Base-by-base conservation (phyloP, 2,329 filamentous ascomycete genomes). In the Fusarium anthophilum region DNA sequence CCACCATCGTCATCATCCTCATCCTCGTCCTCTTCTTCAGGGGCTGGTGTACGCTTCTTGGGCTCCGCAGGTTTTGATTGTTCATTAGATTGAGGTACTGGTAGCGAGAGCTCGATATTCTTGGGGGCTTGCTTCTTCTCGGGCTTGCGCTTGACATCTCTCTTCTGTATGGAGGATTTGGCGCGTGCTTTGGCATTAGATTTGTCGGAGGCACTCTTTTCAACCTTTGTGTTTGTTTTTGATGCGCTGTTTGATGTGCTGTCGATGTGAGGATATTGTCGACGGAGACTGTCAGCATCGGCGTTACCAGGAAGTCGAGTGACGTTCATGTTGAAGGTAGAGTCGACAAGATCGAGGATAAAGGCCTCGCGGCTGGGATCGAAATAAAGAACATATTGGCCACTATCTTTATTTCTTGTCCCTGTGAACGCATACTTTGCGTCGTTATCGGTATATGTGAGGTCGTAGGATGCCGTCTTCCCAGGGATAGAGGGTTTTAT, bases 261-360 rank as follows among this genome's bases (percentile, higher is more conserved):
- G 30, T 86, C 85, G 43, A 96, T 86, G 69, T 94, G 93, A 15
- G 90, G 86, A 79, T 94, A 91, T 78, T 92, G 87, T 56, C 90
- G 87, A 54, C 89, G 87, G 45, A 97, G 86, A 77, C 88, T 90
- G 37, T 89, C 88, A 60, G 87, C 83, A 74, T 94, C 90, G 61
- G 87, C 84, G 77, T 92, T 91, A 73, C 87, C 89, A 6, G 92
- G 93, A 20, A 91, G 91, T 63, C 88, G 90, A 59, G 89, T 91
- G 61, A 98, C 84, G 81, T 98, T 98, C 92, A 98, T 95, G 78
- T 94, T 92, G 83, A 97, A 93, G 44, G 91, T 91, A n/a, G 91
- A 92, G 79, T 94, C 90, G 62, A 98, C 86, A 58, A 91, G 91
- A 84, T 98, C 94, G 62, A 98, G 87, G 35, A 96, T 91, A 75